A percentile compares a stretch with the other conserved stretches of the same genome.
Conservation (phyloP, 495 filamentous ascomycete species). For the Trichoderma virens region DNA sequence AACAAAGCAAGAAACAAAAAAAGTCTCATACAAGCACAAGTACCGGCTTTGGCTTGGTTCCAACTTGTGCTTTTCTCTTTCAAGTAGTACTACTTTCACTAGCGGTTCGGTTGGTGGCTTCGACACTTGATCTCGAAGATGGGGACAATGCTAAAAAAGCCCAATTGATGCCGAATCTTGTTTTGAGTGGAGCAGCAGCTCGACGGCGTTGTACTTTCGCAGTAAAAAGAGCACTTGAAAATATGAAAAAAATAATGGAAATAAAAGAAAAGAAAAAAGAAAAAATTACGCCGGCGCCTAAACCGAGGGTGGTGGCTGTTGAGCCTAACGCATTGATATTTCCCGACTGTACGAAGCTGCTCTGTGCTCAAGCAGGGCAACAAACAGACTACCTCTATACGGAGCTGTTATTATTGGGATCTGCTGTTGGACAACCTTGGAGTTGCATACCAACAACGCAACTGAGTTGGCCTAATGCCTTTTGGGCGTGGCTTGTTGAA, state of each 20-base stretch:
- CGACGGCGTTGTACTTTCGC: no score
- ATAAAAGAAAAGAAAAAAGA: no score
- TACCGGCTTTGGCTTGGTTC: not conserved
- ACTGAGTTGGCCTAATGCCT: not conserved
- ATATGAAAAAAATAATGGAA: no score
- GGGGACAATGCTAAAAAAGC: not conserved
- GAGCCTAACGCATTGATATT: no score
- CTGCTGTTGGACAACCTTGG: not conserved
- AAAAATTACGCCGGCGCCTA: no score
- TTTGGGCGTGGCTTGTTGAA: conserved; percentile 3
- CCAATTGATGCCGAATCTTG: not conserved
- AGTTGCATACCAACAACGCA: not conserved
- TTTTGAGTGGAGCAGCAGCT: no score
- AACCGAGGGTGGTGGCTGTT: no score
- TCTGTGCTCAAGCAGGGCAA: no score
- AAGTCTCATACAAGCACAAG: not conserved
- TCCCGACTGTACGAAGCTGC: no score
- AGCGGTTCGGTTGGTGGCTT: not conserved
- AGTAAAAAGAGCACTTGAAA: no score
- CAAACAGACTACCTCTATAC: no score
- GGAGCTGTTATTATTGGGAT: not conserved
- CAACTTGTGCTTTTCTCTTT: not conserved
- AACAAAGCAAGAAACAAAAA: not conserved
- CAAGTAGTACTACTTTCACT: not conserved
- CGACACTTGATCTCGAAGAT: not conserved